Evolutionary conservation across 2,329 filamentous ascomycete genomes (phyloP).

Genomic region (Xylaria sp.): DNA sequence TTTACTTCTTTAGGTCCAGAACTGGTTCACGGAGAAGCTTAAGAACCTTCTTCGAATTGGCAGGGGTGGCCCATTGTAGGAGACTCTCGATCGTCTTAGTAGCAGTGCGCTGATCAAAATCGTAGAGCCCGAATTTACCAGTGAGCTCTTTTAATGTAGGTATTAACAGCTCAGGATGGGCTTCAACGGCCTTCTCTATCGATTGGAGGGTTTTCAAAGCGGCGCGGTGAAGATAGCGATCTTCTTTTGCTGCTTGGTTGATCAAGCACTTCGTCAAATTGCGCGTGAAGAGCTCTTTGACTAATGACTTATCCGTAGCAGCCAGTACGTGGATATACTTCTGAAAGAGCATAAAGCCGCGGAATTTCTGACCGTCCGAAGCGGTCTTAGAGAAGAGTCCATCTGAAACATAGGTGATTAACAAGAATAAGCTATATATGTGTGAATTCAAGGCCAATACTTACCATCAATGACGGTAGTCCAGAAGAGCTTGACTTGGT

Average conservation of each 20-base stretch:
- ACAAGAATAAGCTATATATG: not conserved
- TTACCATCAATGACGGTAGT: conserved; percentile 84
- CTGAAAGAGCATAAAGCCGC: conserved; percentile 88
- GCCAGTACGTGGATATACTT: conserved; percentile 71
- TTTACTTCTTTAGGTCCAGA: conserved; percentile 52
- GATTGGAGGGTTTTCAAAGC: conserved; percentile 80
- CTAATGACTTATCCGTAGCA: conserved; percentile 60
- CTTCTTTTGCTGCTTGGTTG: conserved; percentile 82
- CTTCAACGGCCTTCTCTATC: conserved; percentile 72
- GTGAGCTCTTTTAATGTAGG: conserved; percentile 75
- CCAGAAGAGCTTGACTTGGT: conserved; percentile 83
- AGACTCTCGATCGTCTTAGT: conserved; percentile 85
- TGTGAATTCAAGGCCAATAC: conserved; percentile 48
- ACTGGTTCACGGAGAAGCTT: conserved; percentile 60
- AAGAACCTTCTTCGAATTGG: conserved; percentile 66
- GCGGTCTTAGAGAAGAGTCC: conserved; percentile 84
- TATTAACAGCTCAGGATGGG: conserved; percentile 68
- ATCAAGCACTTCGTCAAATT: conserved; percentile 85
- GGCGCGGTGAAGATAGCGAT: conserved; percentile 82
- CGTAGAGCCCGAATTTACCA: conserved; percentile 74
- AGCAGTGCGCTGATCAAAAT: conserved; percentile 88
- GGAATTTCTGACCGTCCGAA: conserved; percentile 89
- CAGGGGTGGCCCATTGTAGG: conserved; percentile 67
- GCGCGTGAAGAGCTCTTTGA: conserved; percentile 76
- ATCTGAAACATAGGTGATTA: conserved; percentile 60